phyloP scores from a whole-genome alignment of 169 alveolate genomes.

The Theileria luwenshuni region DNA sequence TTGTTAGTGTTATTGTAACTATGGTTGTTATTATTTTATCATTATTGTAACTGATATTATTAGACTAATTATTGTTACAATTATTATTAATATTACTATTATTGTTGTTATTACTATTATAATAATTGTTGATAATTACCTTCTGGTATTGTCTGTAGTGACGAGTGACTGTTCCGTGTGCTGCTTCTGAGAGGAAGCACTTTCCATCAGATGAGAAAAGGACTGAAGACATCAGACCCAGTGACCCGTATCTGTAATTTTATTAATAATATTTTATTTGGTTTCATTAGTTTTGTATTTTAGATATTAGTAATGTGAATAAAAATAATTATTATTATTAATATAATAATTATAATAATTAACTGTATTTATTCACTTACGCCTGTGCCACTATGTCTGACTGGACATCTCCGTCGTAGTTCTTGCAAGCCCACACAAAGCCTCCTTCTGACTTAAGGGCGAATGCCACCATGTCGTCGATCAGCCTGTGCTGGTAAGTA shows the following conservation, averaged over 20 bases:
- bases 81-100: too few species aligned
- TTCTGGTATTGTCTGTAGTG: conserved; percentile 87
- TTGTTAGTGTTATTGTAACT: too few species aligned
- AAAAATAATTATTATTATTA: too few species aligned
- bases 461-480: conserved; percentile 97
- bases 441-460: conserved; percentile 93
- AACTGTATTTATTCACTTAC: conserved; percentile 45
- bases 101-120: too few species aligned
- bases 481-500: conserved; percentile 92
- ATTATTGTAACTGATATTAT: too few species aligned
- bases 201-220: conserved; percentile 91
- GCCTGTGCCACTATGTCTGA: conserved; percentile 94
- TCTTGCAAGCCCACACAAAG: conserved; percentile 97
- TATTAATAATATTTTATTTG: too few species aligned
- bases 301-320: too few species aligned
- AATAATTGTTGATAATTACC: too few species aligned
- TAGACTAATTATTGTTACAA: too few species aligned
- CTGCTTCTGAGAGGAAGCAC: conserved; percentile 93
- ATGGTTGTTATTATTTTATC: too few species aligned
- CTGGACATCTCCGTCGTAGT: conserved; percentile 96
- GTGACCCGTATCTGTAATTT: conserved; percentile 84
- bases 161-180: conserved; percentile 96
- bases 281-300: too few species aligned
- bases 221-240: conserved; percentile 95
- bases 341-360: not conserved